A percentile compares a stretch with the other conserved stretches of the same genome.
Conservation (phyloP, 1,284 basidiomycete species). For the Leccinum subrobustum region DNA sequence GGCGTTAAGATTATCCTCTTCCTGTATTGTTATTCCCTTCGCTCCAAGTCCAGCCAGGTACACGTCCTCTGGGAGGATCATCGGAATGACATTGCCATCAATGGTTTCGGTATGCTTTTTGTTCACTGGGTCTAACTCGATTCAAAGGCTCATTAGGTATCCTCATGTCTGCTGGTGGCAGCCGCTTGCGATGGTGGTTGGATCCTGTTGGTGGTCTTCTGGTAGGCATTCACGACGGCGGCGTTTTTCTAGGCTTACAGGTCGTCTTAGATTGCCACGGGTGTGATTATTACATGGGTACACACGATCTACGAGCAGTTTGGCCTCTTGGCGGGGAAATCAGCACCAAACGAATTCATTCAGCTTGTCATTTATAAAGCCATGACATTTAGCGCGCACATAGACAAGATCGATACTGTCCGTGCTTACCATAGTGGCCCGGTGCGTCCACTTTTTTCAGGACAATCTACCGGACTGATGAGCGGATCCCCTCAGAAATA, state of each 20-base stretch:
- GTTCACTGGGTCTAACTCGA: conserved; percentile 1
- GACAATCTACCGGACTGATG: background rate
- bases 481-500: conserved; percentile 55
- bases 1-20: conserved; percentile 86
- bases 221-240: conserved; percentile 42
- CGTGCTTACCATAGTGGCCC: conserved; percentile 84
- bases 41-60: conserved; percentile 85
- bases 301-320: conserved; percentile 81
- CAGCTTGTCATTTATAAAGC: conserved; percentile 93
- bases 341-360: conserved; percentile 88
- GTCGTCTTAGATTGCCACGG: conserved; percentile 62
- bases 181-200: conserved; percentile 83
- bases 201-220: conserved; percentile 82
- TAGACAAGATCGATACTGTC: conserved; percentile 86
- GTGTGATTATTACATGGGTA: conserved; percentile 79
- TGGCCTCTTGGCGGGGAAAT: conserved; percentile 85
- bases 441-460: conserved; percentile 36
- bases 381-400: conserved; percentile 84
- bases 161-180: conserved; percentile 88
- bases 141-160: conserved; percentile 54
- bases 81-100: conserved; percentile 86
- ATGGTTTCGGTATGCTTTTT: conserved; percentile 60
- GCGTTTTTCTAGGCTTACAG: conserved; percentile 7
- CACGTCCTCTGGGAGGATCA: conserved; percentile 95
- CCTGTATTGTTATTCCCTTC: conserved; percentile 81